Evolutionary conservation across 2,329 filamentous ascomycete species (phyloP), one percentile per base, ranked within the genome.

Genomic region (Talaromyces islandicus): DNA sequence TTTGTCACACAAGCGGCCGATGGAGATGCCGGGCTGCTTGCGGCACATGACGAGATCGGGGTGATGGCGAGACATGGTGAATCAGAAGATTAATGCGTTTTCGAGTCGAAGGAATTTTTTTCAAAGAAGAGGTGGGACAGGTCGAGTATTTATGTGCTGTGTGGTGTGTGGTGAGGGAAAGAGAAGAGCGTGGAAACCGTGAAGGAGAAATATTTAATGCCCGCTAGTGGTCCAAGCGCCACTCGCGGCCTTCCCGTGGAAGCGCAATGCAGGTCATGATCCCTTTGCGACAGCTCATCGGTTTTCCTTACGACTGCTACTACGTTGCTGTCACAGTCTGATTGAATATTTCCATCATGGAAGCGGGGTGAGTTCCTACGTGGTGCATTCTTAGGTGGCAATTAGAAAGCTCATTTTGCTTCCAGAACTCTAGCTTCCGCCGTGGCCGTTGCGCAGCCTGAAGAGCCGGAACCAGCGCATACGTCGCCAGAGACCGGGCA

Each of bases 31-130:
- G 63, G 93, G 83, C 77, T 96, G 93, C 81, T 99, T 99, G 81
- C 93, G 92, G 85, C 94, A 99, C 93, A 97, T 97, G 70, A 99
- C 94, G 68, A 99, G 88, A 82, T 99, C 94, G 77, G 92, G 92
- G 77, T 97, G 91, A 84, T 96, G 91, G 80, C 91, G 91, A 73
- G 91, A 96, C 91, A 95, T 95, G 73, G 38, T 82, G 71, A 63
- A 25, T 56, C 57, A 35, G 9, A 46, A 32, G 38, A 24, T 17
- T 56, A 56, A 38, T n/a, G 5, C 35, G 35, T 38, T 7, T 7
- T 38, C 7, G 14, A n/a, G 6, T 35, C 14, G 5, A 38, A n/a
- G 7, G 17, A 12, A 17, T 2, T 7, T 17, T 7, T n/a, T 9
- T 12, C 30, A 32, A 12, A 12, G 50, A 46, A 48, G 50, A 35